Evolutionary conservation across 2,329 filamentous ascomycete species (phyloP).

Genomic region (Penicillium sp.): DNA sequence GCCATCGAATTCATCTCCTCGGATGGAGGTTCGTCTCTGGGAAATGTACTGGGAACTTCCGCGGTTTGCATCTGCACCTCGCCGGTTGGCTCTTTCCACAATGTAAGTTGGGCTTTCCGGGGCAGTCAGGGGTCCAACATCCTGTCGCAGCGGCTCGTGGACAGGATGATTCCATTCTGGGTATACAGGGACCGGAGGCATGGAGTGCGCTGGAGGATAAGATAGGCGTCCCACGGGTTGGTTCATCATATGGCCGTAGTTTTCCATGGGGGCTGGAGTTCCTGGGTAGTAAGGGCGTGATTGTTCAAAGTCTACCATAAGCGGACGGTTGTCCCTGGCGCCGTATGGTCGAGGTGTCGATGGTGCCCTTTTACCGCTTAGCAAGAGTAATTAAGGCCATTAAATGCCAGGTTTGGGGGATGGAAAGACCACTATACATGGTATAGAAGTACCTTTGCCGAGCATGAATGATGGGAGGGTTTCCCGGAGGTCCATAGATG

Average conservation of each 20-base stretch:
- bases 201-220: constrained; percentile 31
- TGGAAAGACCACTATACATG: constrained; percentile 7
- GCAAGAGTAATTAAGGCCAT: constrained; percentile 12
- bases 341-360: constrained; percentile 29
- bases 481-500: constrained; percentile 30
- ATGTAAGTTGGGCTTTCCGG: constrained; percentile 38
- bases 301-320: constrained; percentile 31
- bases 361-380: constrained; percentile 34
- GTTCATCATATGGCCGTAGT: constrained; percentile 30
- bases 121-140: constrained; percentile 33
- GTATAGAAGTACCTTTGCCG: constrained; percentile 38
- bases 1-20: constrained; percentile 80
- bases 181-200: constrained; percentile 31
- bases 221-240: constrained; percentile 27
- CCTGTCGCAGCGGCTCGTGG: constrained; percentile 33
- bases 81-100: constrained; percentile 37
- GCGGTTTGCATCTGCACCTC: constrained; percentile 33
- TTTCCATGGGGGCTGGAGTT: constrained; percentile 27
- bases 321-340: constrained; percentile 29
- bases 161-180: constrained; percentile 37
- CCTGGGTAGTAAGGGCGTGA: constrained; percentile 32
- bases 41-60: constrained; percentile 38
- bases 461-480: constrained; percentile 31
- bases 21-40: constrained; percentile 73
- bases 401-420: constrained; percentile 9